Evolutionary conservation across 495 filamentous ascomycete species (phyloP), one percentile per base, ranked within the genome.

Genomic region (Xylaria curta): DNA sequence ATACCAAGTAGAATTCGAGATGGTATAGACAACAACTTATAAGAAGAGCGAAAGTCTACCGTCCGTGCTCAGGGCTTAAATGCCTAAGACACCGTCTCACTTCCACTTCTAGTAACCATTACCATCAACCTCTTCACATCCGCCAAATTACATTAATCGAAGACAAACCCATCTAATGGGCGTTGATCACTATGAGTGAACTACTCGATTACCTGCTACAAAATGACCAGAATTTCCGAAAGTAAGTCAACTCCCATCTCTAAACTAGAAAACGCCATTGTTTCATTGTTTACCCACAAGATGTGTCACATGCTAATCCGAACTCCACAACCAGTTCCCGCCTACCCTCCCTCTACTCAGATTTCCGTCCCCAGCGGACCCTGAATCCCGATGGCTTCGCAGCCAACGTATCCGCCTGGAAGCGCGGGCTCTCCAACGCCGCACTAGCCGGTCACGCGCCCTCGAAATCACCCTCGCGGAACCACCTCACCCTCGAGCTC

Each of bases 281-380:
- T 26, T 58, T 38, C 28, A 26, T 68, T 46, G 19, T 26, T 58
- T 38, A 40, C 36, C 54, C 1, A 4, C 17, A 28, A 0, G 9
- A 17, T 53, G 17, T 53, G 38, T 61, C 56, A 60, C 44, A 62
- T 61, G 36, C 67, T 61, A 49, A 69, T 6, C 42, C n/a, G 12
- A 12, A n/a, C 24, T 19, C 26, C 8, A 38, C 49, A 47, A 58
- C 42, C 71, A 96, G 92, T 82, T 89, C 91, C 72, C 94, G 96
- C 51, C 89, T 98, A 5, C 91, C 94, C 7, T 95, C 95, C 17
- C 89, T 99, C 64, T 99, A 97, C 83, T 97, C 95, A 69, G 97
- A 98, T 80, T 98, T 99, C 81, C 84, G 88, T 4, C 78, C 86
- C 46, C 94, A 95, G 72, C 88, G 87, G 71, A 89, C 88, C 66